Evolutionary conservation across 2,329 filamentous ascomycete species (phyloP).

Genomic region (Cercospora brassicicola): DNA sequence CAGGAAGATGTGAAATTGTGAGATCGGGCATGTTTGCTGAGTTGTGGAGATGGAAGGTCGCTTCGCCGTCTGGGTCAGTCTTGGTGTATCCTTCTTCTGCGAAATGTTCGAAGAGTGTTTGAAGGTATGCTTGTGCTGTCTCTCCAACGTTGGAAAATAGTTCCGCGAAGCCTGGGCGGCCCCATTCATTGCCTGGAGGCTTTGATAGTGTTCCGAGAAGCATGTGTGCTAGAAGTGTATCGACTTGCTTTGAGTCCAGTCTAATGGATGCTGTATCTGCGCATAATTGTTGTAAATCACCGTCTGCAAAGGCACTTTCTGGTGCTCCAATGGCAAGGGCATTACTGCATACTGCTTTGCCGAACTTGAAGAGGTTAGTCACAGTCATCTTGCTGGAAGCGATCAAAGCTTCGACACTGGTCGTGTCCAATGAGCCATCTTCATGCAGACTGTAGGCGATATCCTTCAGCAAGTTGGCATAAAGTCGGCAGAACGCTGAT

Average conservation of each 20-base stretch:
- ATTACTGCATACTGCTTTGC: neutral
- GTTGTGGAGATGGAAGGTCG: neutral
- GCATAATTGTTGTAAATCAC: conserved; percentile 6
- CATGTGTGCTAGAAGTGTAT: conserved; percentile 11
- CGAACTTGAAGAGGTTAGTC: neutral
- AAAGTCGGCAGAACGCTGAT: neutral
- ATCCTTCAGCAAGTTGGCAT: conserved; percentile 10
- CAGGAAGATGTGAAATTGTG: neutral
- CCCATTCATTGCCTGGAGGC: conserved; percentile 16
- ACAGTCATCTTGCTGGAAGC: neutral
- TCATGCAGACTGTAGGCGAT: conserved; percentile 20
- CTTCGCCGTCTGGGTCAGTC: neutral
- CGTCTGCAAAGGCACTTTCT: neutral
- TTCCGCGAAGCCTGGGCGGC: conserved; percentile 15
- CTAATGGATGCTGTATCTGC: neutral
- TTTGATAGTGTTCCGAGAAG: conserved; percentile 18
- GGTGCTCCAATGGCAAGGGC: neutral
- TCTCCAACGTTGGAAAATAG: neutral
- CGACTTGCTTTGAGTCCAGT: neutral
- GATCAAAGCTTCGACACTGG: conserved; percentile 1
- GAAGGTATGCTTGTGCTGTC: conserved; percentile 13
- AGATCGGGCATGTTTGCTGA: conserved; percentile 1
- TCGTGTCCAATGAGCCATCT: conserved; percentile 2
- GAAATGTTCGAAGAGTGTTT: conserved; percentile 16
- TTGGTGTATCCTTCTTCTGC: conserved; percentile 10